phyloP scores from a whole-genome alignment of 306 rosid genomes.

The Cicer arietinum region DNA sequence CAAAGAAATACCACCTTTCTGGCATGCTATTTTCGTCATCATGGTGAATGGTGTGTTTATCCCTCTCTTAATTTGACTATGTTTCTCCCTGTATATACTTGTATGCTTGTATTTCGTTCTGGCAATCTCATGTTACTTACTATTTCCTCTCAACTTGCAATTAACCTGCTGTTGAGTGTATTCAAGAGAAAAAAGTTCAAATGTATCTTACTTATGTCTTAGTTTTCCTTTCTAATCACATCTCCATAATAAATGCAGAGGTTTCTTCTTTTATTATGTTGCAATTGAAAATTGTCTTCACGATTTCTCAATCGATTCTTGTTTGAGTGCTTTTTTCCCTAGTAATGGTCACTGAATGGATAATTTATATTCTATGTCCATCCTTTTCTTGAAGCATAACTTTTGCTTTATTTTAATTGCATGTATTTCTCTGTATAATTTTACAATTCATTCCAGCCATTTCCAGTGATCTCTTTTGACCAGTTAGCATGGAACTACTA shows the following conservation, averaged over 20 bases:
- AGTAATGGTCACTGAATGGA: neutral
- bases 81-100: slow-evolving; percentile 18
- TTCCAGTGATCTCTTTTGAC: slow-evolving; percentile 7
- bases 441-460: slow-evolving; percentile 7
- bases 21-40: slow-evolving; percentile 94
- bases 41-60: slow-evolving; percentile 83
- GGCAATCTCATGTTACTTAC: slow-evolving; percentile 11
- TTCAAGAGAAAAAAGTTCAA: neutral
- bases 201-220: neutral
- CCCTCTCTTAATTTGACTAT: neutral
- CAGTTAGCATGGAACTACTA: neutral
- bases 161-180: slow-evolving; percentile 1
- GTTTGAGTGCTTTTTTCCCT: neutral
- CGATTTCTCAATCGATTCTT: neutral
- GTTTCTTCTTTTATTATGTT: neutral
- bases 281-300: neutral
- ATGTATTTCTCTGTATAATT: neutral
- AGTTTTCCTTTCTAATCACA: neutral
- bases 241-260: neutral
- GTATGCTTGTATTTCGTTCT: slow-evolving; percentile 17
- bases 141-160: slow-evolving; percentile 9
- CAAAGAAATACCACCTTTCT: slow-evolving; percentile 85
- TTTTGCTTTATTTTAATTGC: neutral
- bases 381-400: slow-evolving; percentile 13
- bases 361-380: slow-evolving; percentile 12